These are phyloP conservation scores for Rosa rugosa DNA, from an alignment of 306 rosid genomes.

Conservation along the genomic window DNA sequence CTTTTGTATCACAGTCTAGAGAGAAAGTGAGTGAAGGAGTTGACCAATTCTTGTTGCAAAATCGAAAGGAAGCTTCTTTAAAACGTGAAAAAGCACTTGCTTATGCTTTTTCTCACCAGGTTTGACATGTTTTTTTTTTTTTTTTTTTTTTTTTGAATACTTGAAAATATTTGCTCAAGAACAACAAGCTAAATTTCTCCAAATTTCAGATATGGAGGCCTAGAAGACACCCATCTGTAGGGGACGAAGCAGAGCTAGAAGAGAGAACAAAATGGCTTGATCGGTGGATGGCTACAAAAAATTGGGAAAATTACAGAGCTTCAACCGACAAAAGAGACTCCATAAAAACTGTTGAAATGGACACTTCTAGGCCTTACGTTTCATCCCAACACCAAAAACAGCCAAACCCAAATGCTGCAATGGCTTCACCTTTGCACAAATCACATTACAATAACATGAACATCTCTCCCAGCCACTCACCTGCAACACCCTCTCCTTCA, in stretches of 20 bases:
- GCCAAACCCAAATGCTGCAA: constrained; percentile 1
- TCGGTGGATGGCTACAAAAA: constrained; percentile 39
- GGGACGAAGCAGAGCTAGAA: constrained; percentile 32
- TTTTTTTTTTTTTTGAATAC: neutral
- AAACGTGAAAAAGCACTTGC: constrained; percentile 45
- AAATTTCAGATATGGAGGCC: constrained; percentile 29
- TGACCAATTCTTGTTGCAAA: constrained; percentile 20
- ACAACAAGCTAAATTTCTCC: neutral
- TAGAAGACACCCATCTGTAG: constrained; percentile 20
- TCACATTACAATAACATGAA: constrained; percentile 14
- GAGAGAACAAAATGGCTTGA: constrained; percentile 40
- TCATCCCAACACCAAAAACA: constrained; percentile 14
- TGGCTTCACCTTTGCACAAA: constrained; percentile 21
- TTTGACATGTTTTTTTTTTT: neutral
- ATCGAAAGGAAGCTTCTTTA: constrained; percentile 29
- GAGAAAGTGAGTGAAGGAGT: constrained; percentile 15
- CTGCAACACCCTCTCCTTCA: constrained; percentile 30
- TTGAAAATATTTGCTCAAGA: neutral
- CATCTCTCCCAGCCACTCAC: neutral
- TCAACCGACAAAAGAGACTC: constrained; percentile 21
- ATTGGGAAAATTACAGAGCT: constrained; percentile 23
- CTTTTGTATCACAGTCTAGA: constrained; percentile 19
- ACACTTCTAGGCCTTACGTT: constrained; percentile 22
- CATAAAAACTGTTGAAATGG: constrained; percentile 31
- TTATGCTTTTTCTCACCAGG: constrained; percentile 41